Base-by-base conservation (phyloP, 371 early-diverging fungal genomes). In the Paraphysoderma sedebokerense region DNA sequence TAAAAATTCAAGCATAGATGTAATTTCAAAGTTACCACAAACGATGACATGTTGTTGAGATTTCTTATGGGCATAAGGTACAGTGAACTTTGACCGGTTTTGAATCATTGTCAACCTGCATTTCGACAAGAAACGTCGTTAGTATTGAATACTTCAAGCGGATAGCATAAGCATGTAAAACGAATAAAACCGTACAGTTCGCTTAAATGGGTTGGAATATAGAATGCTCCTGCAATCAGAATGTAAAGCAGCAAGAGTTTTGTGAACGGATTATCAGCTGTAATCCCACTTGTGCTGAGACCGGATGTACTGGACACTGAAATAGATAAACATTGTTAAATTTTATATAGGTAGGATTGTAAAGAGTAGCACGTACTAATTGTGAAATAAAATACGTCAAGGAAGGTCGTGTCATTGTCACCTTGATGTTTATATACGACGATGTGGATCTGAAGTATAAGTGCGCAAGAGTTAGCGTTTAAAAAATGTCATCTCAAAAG, bases 321-420 rank as follows among this genome's bases (percentile, higher is more conserved):
- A 17, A 13, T 33, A 19, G 19, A 12, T 20, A 29, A 23, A 1
- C 15, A 27, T 22, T 20, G 19, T n/a, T 34, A 34, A 27, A 46
- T 27, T 15, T 7, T 34, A 8, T 19, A 19, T 13, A 36, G 5
- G 24, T 13, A 24, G 13, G 3, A 9, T 30, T 6, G 15, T 47
- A 7, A 24, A 17, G 34, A 12, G 12, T 12, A 11, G 9, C 15
- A 51, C 51, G 22, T 52, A 57, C 76, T 70, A 5, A 68, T 62
- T 20, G 75, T 76, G 39, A 70, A 74, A 59, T 72, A 79, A 50
- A 79, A 69, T 13, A 72, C 74, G 62, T 76, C 80, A 54, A 62
- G 71, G 44, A 81, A 79, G 30, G 58, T 67, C 47, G 38, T 47
- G 46, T 46, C 63, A 55, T 39, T 55, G 24, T 29, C 38, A 4